Base-by-base conservation (phyloP, 2,329 filamentous ascomycete genomes). In the Penicillium sp. region DNA sequence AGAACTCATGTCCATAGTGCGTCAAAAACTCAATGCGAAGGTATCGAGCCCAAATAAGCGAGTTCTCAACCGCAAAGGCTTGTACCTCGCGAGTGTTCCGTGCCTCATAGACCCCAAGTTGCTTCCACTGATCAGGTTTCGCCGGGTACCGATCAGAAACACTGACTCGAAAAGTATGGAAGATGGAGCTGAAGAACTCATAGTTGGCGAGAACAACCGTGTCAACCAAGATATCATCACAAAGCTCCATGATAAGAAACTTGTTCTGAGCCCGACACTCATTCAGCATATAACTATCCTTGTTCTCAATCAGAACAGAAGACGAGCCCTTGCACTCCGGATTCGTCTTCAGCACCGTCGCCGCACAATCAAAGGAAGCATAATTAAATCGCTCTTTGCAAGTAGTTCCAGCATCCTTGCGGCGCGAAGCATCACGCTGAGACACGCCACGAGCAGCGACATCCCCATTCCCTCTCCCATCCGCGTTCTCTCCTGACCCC, bases 351-450 rank as follows among this genome's bases (percentile, higher is more conserved):
- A 96, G 80, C 27, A 97, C 85, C 0, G 91, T 97, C 11, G 94
- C 94, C 10, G 94, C 94, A 56, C 92, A 96, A 72, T 99, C 94
- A 67, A 97, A 97, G 1, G 93, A 97, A 6, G 94, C 92, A 75
- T 96, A 99, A 50, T 96, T 97, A 74, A 96, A 97, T 42, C 94
- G 83, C 74, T 97, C 94, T 74, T 97, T 97, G 81, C 93, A 97
- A 0, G 94, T 99, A 72, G 90, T 96, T 7, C 94, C 94, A 4
- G 94, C 94, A 72, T 97, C 92, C 72, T 95, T 97, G 68, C 89
- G 92, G 36, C 90, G 83, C 57, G 85, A 81, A 34, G 81, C 77
- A 16, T 80, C 79, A n/a, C 79, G 75, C 45, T 79, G 78, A 0
- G 77, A 66, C 2, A 80, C 71, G 21, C 76, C 74, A 24, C 81